phyloP scores from a whole-genome alignment of 306 rosid species.

The Leucaena leucocephala region DNA sequence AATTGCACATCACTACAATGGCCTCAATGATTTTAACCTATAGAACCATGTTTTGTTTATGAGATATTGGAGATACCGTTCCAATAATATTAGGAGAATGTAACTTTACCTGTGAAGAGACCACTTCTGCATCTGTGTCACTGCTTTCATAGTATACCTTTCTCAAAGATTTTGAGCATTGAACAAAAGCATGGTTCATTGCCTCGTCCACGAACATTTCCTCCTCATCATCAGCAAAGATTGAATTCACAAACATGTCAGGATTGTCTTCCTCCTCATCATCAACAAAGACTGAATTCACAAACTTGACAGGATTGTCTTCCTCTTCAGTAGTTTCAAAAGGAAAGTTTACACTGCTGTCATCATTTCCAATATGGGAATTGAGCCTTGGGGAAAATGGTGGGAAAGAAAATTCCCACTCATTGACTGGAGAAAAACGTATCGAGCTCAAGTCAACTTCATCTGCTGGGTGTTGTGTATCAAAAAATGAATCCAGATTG shows the following conservation, averaged over 20 bases:
- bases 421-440: constrained; percentile 7
- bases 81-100: constrained; percentile 28
- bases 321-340: constrained; percentile 11
- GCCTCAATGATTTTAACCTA: constrained; percentile 16
- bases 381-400: neutral
- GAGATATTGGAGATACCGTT: constrained; percentile 23
- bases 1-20: constrained; percentile 27
- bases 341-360: neutral
- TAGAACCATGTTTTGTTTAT: constrained; percentile 12
- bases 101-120: constrained; percentile 45
- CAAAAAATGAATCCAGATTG: constrained; percentile 11
- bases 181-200: constrained; percentile 7
- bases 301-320: constrained; percentile 9
- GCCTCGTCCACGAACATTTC: neutral
- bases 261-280: neutral
- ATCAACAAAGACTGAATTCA: constrained; percentile 2
- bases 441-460: neutral
- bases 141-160: constrained; percentile 40
- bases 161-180: constrained; percentile 16
- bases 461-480: neutral
- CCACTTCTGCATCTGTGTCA: constrained; percentile 46
- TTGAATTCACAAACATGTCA: too few species aligned
- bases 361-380: constrained; percentile 15
- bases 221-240: neutral
- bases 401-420: neutral